Evolutionary conservation across 2,329 filamentous ascomycete genomes (phyloP), one percentile per base, ranked within the genome.

Genomic region (Colletotrichum musicola): DNA sequence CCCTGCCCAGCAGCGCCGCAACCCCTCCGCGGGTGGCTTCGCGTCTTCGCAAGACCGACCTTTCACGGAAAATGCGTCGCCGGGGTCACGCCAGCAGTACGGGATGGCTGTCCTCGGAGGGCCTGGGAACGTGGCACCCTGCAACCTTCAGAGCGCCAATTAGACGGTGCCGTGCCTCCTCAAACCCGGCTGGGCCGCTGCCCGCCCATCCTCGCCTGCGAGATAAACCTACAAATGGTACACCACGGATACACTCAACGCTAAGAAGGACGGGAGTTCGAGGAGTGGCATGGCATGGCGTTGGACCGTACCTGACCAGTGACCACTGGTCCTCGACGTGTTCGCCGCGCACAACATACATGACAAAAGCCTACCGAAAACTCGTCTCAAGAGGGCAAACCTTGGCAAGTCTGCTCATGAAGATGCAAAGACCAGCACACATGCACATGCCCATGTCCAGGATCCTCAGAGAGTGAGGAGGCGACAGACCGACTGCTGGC

Each of bases 1-100:
- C 16, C 6, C 22, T 58, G 44, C 20, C 20, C 12, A 35, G 22
- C 44, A 20, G 38, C 35, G 35, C 35, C 18, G 50, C 44, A n/a
- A 56, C 25, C 30, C 18, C 25, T 57, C 44, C 30, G 13, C 46
- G 30, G 12, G 53, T 25, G 27, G 27, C 64, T 46, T 68, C 53
- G 64, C 51, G 46, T 16, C 42, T 55, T 55, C 61, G 61, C 65
- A 54, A 59, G 46, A 58, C 47, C 47, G 54, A 64, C 65, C 61
- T 54, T 55, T 68, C 22, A 30, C 30, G 65, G 65, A 59, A 64
- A 46, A 42, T 38, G 58, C 18, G n/a, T 53, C 27, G 49, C 40
- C 54, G 13, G 65, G 61, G 40, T 55, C 27, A 59, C 40, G 61
- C 61, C 54, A 59, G 40, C 20, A 40, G 14, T 55, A 42, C 61